Evolutionary conservation across 495 filamentous ascomycete genomes (phyloP), one percentile per base, ranked within the genome.

Genomic region (Talaromyces wortmannii): DNA sequence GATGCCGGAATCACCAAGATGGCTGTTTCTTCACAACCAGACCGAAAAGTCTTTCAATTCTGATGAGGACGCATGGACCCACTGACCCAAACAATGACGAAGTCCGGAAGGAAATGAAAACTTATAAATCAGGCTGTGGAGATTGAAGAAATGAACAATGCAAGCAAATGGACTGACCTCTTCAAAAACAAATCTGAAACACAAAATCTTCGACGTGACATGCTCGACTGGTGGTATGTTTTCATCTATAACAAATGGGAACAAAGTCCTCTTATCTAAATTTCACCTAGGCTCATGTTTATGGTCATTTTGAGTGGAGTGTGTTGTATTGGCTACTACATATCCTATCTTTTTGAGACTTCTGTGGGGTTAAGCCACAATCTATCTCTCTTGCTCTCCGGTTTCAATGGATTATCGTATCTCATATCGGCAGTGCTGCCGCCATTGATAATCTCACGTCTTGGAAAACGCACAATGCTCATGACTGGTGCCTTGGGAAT

Each of bases 1-100:
- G 1, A 57, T 57, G 55, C 48, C 55, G 7, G 55, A 52, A 43
- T 57, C 55, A 16, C 55, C 55, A 4, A 31, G 55, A 52, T 57
- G 55, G 55, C 55, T 57, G 6, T 52, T 57, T 36, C 23, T 52
- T 12, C 47, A 57, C 8, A 52, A 10, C 31, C 31, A 44, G 5
- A 11, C 55, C 3, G 48, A 57, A 8, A 30, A 48, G 15, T 31
- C 48, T 57, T 4, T n/a, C 49, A 0, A 18, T 44, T 18, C 15
- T 57, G 7, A 57, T 52, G 47, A 52, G 31, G 5, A 52, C 52
- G 31, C 32, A 51, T 31, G 55, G 48, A 32, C 13, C 17, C 1
- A 50, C 48, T 6, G 18, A 57, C 5, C 47, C 16, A 3, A 13
- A 30, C 7, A 49, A 51, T 30, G 33, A 44, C 3, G 55, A 51